phyloP scores from a whole-genome alignment of 306 rosid genomes.

The Prunus campanulata region DNA sequence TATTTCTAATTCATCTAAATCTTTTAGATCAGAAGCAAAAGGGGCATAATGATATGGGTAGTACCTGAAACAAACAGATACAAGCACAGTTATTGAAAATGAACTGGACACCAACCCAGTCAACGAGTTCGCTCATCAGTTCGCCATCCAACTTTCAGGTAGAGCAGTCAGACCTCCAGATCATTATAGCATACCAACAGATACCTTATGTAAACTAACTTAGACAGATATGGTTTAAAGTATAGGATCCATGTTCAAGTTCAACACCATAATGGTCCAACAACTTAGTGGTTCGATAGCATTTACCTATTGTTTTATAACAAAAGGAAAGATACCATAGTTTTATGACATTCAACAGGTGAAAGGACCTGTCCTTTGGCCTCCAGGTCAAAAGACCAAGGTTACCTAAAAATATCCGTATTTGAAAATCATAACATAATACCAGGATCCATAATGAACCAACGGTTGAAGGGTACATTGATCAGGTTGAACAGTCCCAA shows the following conservation, averaged over 20 bases:
- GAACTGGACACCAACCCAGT: background rate
- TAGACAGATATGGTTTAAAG: background rate
- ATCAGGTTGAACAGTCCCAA: too few relatives aligned
- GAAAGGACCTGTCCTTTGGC: too few relatives aligned
- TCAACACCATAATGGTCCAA: background rate
- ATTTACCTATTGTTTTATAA: too few relatives aligned
- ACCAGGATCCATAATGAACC: background rate
- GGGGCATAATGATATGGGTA: slow-evolving; percentile 98
- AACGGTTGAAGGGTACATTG: background rate
- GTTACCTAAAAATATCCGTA: too few relatives aligned
- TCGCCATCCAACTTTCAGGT: background rate
- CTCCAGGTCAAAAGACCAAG: too few relatives aligned
- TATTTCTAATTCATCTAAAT: slow-evolving; percentile 76
- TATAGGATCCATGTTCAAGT: background rate
- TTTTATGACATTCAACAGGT: background rate
- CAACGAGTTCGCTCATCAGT: background rate
- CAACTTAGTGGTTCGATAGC: background rate
- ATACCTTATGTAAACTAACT: background rate
- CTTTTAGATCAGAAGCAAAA: slow-evolving; percentile 93
- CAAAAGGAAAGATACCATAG: too few relatives aligned
- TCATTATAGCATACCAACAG: background rate
- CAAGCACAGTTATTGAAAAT: slow-evolving; percentile 22
- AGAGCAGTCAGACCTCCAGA: background rate
- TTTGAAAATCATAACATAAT: background rate
- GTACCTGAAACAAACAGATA: slow-evolving; percentile 59